Evolutionary conservation across 2,329 filamentous ascomycete genomes (phyloP).

Genomic region (Botrytis paeoniae): DNA sequence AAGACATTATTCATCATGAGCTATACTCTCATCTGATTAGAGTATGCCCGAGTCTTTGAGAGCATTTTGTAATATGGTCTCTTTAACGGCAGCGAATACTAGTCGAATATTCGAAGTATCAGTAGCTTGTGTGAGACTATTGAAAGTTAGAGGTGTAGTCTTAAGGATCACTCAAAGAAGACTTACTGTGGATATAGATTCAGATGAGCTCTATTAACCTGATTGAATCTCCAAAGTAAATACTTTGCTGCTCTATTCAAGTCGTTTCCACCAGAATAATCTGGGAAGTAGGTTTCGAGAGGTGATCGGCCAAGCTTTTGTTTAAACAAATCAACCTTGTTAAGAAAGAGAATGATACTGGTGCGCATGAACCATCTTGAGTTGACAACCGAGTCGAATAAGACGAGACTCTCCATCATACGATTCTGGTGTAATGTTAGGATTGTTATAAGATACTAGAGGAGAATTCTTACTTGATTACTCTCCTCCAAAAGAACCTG

Average conservation of each 20-base stretch:
- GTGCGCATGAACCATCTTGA: constrained; percentile 99
- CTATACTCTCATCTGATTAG: constrained; percentile 43
- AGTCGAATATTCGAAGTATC: constrained; percentile 98
- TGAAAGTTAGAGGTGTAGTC: constrained; percentile 24
- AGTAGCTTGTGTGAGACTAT: constrained; percentile 93
- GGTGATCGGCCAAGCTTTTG: constrained; percentile 88
- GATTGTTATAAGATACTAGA: neutral
- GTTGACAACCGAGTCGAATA: constrained; percentile 98
- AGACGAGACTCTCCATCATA: constrained; percentile 96
- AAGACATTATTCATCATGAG: constrained; percentile 28
- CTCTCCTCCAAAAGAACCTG: constrained; percentile 95
- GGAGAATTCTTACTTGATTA: constrained; percentile 69
- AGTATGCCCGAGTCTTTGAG: constrained; percentile 97
- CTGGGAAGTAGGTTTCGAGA: constrained; percentile 91
- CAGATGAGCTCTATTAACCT: constrained; percentile 92
- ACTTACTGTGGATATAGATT: constrained; percentile 97
- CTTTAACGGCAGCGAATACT: constrained; percentile 97
- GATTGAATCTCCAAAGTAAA: constrained; percentile 95
- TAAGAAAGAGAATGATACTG: constrained; percentile 96
- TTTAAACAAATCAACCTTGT: constrained; percentile 98
- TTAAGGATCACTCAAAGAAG: neutral
- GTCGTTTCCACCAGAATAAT: constrained; percentile 96
- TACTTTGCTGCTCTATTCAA: constrained; percentile 98
- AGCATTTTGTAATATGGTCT: constrained; percentile 97
- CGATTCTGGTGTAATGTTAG: constrained; percentile 66